Conservation (phyloP, 1,284 basidiomycete species). For the Austroboletus rostrupii region DNA sequence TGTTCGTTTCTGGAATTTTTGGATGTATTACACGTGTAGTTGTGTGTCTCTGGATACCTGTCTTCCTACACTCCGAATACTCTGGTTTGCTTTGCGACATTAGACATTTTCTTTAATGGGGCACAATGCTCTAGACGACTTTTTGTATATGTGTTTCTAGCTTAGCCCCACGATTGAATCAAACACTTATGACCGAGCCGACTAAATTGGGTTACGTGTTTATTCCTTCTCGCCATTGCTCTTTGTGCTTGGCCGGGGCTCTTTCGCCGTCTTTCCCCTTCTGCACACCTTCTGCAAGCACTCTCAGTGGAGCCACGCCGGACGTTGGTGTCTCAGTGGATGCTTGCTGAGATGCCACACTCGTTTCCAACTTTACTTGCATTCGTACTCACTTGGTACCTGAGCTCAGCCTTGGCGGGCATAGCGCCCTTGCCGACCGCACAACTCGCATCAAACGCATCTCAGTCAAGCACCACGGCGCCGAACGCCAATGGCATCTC, state of each 20-base stretch:
- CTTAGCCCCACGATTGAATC: background rate
- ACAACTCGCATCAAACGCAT: conserved; percentile 14
- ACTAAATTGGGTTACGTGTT: too few species aligned
- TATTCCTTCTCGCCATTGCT: too few species aligned
- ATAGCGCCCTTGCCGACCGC: conserved; percentile 11
- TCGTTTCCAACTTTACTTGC: conserved; percentile 9
- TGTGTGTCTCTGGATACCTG: conserved; percentile 37
- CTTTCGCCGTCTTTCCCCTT: background rate
- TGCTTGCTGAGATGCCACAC: conserved; percentile 14
- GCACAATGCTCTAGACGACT: background rate
- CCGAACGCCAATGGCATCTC: conserved; percentile 33
- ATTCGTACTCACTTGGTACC: conserved; percentile 12
- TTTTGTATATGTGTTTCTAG: background rate
- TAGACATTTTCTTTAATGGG: conserved; percentile 1
- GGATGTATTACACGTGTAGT: conserved; percentile 36
- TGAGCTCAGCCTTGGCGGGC: conserved; percentile 9
- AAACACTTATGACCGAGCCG: background rate
- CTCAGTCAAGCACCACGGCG: conserved; percentile 10
- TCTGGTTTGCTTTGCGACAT: conserved; percentile 11
- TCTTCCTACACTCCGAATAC: conserved; percentile 23
- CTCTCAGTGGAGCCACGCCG: conserved; percentile 7
- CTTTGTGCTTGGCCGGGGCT: background rate
- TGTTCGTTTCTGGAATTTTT: conserved; percentile 28
- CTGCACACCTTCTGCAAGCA: background rate
- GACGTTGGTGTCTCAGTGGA: conserved; percentile 20